Evolutionary conservation across 1,284 basidiomycete species (phyloP).

Genomic region (Cutaneotrichosporon spelunceum): DNA sequence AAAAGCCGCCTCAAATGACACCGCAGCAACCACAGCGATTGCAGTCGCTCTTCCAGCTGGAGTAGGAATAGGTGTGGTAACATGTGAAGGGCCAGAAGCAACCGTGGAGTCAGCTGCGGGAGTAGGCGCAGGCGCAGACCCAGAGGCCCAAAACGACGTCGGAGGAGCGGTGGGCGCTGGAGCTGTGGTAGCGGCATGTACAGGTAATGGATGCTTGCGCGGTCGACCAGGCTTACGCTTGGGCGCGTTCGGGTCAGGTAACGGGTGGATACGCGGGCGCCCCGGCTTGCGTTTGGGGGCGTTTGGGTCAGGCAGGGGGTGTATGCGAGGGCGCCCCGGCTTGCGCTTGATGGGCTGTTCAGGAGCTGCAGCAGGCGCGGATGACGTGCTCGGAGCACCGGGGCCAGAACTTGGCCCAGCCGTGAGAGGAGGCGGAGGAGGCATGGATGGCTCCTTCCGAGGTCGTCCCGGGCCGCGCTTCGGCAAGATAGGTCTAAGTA

Average conservation of each 20-base stretch:
- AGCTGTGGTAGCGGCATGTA: background rate
- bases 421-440: background rate
- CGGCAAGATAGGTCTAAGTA: background rate
- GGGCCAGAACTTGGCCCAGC: background rate
- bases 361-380: background rate
- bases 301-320: conserved; percentile 18
- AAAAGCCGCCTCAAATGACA: background rate
- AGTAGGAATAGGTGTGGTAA: background rate
- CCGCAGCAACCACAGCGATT: no score
- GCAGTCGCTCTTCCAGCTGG: background rate
- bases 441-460: background rate
- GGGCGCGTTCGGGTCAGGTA: background rate
- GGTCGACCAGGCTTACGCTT: conserved; percentile 6
- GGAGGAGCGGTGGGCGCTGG: background rate
- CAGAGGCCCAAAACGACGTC: background rate
- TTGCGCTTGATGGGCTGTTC: conserved; percentile 3
- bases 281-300: conserved; percentile 7
- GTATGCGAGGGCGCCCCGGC: conserved; percentile 19
- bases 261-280: conserved; percentile 5
- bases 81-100: background rate
- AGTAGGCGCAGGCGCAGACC: background rate
- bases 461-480: background rate
- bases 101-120: background rate
- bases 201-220: conserved; percentile 4
- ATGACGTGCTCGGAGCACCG: background rate